Evolutionary conservation across 768 basidiomycete species (phyloP), one percentile per base, ranked within the genome.

Genomic region (Collybia sordida): DNA sequence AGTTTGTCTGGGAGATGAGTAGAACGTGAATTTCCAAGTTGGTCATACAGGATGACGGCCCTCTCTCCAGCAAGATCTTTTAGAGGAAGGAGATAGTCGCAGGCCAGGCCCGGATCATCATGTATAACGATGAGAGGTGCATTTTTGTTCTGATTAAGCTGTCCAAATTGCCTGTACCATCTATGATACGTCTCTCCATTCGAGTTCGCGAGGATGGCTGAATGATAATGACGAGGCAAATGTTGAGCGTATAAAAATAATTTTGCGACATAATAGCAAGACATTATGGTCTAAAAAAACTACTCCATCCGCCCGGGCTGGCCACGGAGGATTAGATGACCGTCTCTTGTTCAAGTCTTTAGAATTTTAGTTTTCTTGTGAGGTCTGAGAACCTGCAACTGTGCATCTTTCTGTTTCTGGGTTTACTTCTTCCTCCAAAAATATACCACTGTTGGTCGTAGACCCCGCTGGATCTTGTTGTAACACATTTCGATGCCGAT

Each of bases 11-110:
- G 65, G 0, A 71, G 65, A 45, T 73, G 77, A 7, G 78, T 74
- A 3, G 77, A 78, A 36, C 57, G 54, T 6, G 69, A 72, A 54
- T 59, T 72, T 6, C 78, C 79, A 37, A 80, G 55, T 63, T 78
- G 77, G 49, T 79, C 78, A 51, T 80, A 80, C 57, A 80, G 66
- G 35, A 80, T 54, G 48, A 80, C 64, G 0, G 75, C 70, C 23
- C 70, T 68, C 37, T 55, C 53, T 38, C 44, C 22, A 11, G 64
- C 48, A 34, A 78, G 65, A 14, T 74, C 66, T 39, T 51, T 54
- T 45, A 69, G 58, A 4, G 73, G 64, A 46, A 71, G 56, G 40
- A 78, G 50, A 50, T 74, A 75, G 35, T 71, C 60, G 41, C 74
- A 70, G 0, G 68, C 54, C 3, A 66, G 52, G 3, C 73, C 71